Conservation (phyloP, 2,329 filamentous ascomycete genomes). For the Whalleya microplaca region DNA sequence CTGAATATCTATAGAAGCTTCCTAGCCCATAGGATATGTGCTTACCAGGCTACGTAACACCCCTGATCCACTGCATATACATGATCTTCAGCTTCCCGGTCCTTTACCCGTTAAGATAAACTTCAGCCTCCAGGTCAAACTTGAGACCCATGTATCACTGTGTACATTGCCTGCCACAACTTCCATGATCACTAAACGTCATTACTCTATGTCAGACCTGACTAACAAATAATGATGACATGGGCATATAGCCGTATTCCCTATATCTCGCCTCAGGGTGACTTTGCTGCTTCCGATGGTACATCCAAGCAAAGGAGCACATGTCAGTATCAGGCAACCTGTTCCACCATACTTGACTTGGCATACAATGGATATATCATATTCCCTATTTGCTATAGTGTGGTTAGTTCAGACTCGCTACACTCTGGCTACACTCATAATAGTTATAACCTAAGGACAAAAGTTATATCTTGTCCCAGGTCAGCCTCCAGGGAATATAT, state of each 20-base stretch:
- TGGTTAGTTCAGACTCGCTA: background rate
- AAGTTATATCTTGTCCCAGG: too few relatives aligned
- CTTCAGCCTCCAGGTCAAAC: background rate
- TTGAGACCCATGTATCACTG: too few relatives aligned
- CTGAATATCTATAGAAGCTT: background rate
- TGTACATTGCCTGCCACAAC: background rate
- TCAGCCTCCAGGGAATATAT: background rate
- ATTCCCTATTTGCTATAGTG: background rate
- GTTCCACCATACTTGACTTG: too few relatives aligned
- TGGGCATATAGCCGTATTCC: too few relatives aligned
- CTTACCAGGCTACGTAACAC: background rate
- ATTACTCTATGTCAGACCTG: background rate
- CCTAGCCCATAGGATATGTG: background rate
- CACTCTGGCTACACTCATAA: background rate
- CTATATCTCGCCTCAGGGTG: too few relatives aligned
- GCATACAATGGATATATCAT: background rate
- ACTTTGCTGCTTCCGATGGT: too few relatives aligned
- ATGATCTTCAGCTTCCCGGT: background rate
- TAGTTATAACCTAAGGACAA: background rate
- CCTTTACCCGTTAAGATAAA: background rate
- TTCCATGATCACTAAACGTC: conserved; percentile 4
- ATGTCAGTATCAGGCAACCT: too few relatives aligned
- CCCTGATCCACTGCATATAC: background rate
- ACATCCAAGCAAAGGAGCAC: too few relatives aligned
- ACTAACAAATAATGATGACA: background rate